phyloP scores from a whole-genome alignment of 495 filamentous ascomycete genomes.

The Aspergillus bertholletiae region DNA sequence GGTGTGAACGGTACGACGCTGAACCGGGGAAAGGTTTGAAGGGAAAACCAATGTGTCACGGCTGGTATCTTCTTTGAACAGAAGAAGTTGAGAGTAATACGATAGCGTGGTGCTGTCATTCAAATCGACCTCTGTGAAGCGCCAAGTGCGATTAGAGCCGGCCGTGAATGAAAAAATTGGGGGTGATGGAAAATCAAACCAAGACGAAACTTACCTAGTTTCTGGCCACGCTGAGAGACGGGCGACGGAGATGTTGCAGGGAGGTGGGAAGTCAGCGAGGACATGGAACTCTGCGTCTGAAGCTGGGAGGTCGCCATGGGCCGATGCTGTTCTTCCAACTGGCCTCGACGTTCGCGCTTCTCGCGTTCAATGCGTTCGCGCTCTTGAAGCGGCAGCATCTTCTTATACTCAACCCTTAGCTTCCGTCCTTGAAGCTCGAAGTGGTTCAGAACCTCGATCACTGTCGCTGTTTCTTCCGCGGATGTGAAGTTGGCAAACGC shows the following conservation, averaged over 20 bases:
- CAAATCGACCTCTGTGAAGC: constrained; percentile 68
- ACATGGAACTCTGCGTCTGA: constrained; percentile 80
- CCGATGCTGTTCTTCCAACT: constrained; percentile 94
- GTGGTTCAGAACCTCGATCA: constrained; percentile 89
- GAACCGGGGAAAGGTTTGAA: constrained; percentile 69
- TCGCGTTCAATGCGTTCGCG: constrained; percentile 95
- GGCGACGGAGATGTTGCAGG: constrained; percentile 72
- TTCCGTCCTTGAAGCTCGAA: constrained; percentile 94
- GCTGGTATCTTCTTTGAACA: constrained; percentile 76
- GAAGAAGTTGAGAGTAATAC: constrained; percentile 82
- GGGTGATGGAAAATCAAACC: constrained; percentile 7
- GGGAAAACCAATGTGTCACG: constrained; percentile 85
- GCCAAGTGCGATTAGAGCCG: constrained; percentile 21
- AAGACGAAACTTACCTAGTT: constrained; percentile 56
- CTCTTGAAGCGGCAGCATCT: constrained; percentile 94
- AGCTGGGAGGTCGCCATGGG: constrained; percentile 61
- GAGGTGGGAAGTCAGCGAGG: constrained; percentile 71
- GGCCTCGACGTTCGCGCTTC: constrained; percentile 93
- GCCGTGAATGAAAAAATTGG: not conserved
- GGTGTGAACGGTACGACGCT: constrained; percentile 87
- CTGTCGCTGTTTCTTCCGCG: constrained; percentile 82
- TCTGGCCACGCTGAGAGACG: constrained; percentile 56
- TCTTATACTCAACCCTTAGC: constrained; percentile 96
- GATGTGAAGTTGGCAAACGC: constrained; percentile 99
- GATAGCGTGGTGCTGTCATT: constrained; percentile 85